Conservation (phyloP, 2,329 filamentous ascomycete genomes). For the Fusarium verrucosum region DNA sequence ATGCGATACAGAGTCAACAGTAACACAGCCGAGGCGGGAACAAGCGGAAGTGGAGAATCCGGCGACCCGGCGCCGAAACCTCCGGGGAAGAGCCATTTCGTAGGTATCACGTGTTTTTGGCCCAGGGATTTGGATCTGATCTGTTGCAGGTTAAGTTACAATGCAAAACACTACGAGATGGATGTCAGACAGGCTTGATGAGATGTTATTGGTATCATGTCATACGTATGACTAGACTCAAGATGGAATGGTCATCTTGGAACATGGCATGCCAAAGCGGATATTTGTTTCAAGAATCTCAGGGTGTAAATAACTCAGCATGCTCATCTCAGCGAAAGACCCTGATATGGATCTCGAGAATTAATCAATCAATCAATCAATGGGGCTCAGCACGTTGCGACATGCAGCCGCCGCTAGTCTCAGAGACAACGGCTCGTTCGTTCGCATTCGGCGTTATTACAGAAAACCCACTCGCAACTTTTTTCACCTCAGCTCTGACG, state of each 20-base stretch:
- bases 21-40: slow-evolving; percentile 33
- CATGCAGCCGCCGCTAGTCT: slow-evolving; percentile 29
- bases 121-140: slow-evolving; percentile 11
- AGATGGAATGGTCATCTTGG: slow-evolving; percentile 21
- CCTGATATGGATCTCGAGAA: slow-evolving; percentile 31
- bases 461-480: slow-evolving; percentile 25
- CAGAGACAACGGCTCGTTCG: slow-evolving; percentile 22
- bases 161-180: not conserved
- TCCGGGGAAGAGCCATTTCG: slow-evolving; percentile 32
- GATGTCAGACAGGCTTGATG: slow-evolving; percentile 2
- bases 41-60: slow-evolving; percentile 32
- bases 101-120: slow-evolving; percentile 36
- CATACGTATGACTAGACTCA: slow-evolving; percentile 22
- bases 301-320: slow-evolving; percentile 29
- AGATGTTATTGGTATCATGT: slow-evolving; percentile 22
- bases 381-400: slow-evolving; percentile 30
- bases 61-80: slow-evolving; percentile 37
- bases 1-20: slow-evolving; percentile 43
- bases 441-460: slow-evolving; percentile 37
- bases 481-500: slow-evolving; percentile 24
- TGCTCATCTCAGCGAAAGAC: slow-evolving; percentile 18
- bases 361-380: slow-evolving; percentile 10
- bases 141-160: slow-evolving; percentile 8
- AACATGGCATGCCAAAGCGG: not conserved
- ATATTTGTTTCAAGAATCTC: not conserved